phyloP scores from a whole-genome alignment of 176 grass and related monocot species.

The Rhynchospora breviuscula region DNA sequence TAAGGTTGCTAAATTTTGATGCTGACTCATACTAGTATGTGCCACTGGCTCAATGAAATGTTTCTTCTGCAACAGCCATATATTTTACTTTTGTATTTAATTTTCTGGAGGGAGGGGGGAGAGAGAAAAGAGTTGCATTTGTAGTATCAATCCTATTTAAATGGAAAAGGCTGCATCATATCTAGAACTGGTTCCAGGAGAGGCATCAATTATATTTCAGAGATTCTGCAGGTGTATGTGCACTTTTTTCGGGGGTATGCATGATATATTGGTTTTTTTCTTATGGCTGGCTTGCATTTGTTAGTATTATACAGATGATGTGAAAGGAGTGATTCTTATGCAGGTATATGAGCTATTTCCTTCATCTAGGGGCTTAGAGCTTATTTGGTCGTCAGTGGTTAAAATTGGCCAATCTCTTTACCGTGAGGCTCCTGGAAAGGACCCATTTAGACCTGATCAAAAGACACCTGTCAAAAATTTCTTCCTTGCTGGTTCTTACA shows the following conservation, averaged over 20 bases:
- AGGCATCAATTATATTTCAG: not conserved
- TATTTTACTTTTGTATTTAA: not conserved
- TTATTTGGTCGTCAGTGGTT: conserved; percentile 86
- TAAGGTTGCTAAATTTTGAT: not conserved
- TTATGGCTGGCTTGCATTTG: not conserved
- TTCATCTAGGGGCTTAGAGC: conserved; percentile 64
- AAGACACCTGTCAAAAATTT: conserved; percentile 92
- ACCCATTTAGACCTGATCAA: conserved; percentile 96
- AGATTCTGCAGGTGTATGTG: not conserved
- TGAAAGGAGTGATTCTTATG: conserved; percentile 7
- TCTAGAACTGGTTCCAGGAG: not conserved
- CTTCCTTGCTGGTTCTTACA: conserved; percentile 93
- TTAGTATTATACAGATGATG: conserved; percentile 9
- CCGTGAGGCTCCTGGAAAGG: conserved; percentile 91
- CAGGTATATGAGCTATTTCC: conserved; percentile 89
- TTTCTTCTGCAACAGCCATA: not conserved
- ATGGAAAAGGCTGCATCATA: not conserved
- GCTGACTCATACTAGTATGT: not conserved
- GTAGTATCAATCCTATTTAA: not conserved
- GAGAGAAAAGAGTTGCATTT: not conserved
- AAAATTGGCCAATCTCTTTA: conserved; percentile 93
- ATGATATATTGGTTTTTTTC: not conserved
- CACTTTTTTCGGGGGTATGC: not conserved
- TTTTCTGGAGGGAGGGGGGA: not conserved
- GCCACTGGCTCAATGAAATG: not conserved